These are phyloP conservation scores for Penicillium sp. DNA, from an alignment of 2,329 filamentous ascomycete genomes.

Conservation along the genomic window DNA sequence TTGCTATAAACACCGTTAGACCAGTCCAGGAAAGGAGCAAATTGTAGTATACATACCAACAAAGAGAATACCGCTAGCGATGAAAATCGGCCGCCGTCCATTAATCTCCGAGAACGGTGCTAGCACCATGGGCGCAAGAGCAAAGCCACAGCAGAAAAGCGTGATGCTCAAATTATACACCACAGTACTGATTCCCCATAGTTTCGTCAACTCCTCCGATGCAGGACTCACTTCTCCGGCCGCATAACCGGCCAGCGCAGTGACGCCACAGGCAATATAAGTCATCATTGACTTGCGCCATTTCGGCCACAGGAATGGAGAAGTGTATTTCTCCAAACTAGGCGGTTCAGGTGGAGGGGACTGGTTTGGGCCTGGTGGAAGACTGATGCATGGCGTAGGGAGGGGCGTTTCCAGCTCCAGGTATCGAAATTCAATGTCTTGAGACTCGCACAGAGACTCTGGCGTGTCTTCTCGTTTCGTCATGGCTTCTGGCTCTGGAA, in stretches of 20 bases:
- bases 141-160: constrained; percentile 79
- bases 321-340: constrained; percentile 65
- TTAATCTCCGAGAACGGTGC: constrained; percentile 89
- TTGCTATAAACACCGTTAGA: constrained; percentile 39
- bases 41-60: constrained; percentile 43
- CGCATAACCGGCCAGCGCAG: constrained; percentile 74
- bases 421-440: constrained; percentile 58
- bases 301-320: constrained; percentile 73
- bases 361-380: constrained; percentile 30
- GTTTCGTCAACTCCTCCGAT: constrained; percentile 61
- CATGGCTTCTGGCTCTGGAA: constrained; percentile 12
- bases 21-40: not conserved
- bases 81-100: constrained; percentile 80
- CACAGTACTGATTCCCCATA: constrained; percentile 66
- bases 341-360: constrained; percentile 59
- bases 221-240: constrained; percentile 79
- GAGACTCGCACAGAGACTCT: constrained; percentile 14
- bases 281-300: constrained; percentile 71
- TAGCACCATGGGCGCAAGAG: constrained; percentile 79
- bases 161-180: constrained; percentile 76
- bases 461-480: constrained; percentile 13
- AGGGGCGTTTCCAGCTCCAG: constrained; percentile 63
- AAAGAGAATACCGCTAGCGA: constrained; percentile 71
- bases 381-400: constrained; percentile 45
- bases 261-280: constrained; percentile 73